A percentile compares a stretch with the other conserved stretches of the same genome.
phyloP scores from a whole-genome alignment of 495 filamentous ascomycete genomes.

The Aeminium ludgeri region DNA sequence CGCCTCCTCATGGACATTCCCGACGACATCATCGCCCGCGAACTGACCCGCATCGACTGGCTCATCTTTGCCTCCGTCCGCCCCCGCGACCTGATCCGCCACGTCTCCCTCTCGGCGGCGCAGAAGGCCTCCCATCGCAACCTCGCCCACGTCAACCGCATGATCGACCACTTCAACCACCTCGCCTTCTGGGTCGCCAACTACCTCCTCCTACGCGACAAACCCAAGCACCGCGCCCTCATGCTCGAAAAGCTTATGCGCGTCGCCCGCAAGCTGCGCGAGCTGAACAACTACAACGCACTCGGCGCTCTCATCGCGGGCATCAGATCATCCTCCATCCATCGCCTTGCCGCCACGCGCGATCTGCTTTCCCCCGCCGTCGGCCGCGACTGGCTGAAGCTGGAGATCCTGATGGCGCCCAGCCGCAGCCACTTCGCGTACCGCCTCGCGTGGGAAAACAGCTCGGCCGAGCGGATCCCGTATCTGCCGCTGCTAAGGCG shows the following conservation, averaged over 20 bases:
- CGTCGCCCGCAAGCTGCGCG: conserved; percentile 45
- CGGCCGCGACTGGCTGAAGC: conserved; percentile 68
- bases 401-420: conserved; percentile 83
- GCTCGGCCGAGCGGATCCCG: conserved; percentile 72
- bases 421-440: conserved; percentile 87
- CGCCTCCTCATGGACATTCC: conserved; percentile 63
- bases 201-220: conserved; percentile 82
- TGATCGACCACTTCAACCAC: conserved; percentile 94
- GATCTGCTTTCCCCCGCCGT: conserved; percentile 52
- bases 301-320: conserved; percentile 85
- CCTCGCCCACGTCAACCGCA: conserved; percentile 73
- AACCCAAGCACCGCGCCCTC: conserved; percentile 81
- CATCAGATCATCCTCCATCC: conserved; percentile 73
- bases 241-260: conserved; percentile 89
- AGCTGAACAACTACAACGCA: conserved; percentile 92
- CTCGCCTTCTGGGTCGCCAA: conserved; percentile 81
- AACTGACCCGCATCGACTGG: conserved; percentile 93
- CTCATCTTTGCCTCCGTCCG: conserved; percentile 90
- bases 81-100: conserved; percentile 81
- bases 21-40: conserved; percentile 70
- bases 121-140: conserved; percentile 23
- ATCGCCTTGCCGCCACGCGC: conserved; percentile 68
- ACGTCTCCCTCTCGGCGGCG: conserved; percentile 40
- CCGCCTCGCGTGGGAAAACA: conserved; percentile 91
- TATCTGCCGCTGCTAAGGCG: conserved; percentile 83